These are phyloP conservation scores for Codiaeum variegatum DNA, from an alignment of 441 rosid genomes.

Conservation along the genomic window DNA sequence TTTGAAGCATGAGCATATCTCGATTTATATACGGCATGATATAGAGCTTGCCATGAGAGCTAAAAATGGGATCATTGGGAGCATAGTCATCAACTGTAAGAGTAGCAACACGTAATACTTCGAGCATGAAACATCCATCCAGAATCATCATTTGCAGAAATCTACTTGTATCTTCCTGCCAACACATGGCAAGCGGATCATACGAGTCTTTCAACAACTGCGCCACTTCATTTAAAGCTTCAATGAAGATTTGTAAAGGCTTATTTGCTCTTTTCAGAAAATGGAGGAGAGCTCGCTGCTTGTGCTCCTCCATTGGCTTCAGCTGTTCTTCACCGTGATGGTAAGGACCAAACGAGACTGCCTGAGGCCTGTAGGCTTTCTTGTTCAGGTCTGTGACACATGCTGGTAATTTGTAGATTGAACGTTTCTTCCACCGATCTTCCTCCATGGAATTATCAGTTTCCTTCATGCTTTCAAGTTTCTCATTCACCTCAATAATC, in stretches of 20 bases:
- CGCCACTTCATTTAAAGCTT: slow-evolving; percentile 23
- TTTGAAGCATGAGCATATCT: slow-evolving; percentile 49
- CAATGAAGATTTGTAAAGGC: slow-evolving; percentile 19
- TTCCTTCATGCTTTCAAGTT: slow-evolving; percentile 22
- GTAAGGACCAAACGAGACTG: slow-evolving; percentile 46
- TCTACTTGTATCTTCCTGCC: slow-evolving; percentile 12
- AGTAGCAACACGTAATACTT: slow-evolving; percentile 25
- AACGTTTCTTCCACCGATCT: slow-evolving; percentile 31
- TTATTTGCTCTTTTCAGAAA: slow-evolving; percentile 29
- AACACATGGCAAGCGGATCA: slow-evolving; percentile 27
- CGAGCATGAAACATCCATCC: slow-evolving; percentile 57
- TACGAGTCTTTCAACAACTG: slow-evolving; percentile 31
- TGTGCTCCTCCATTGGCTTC: slow-evolving; percentile 51
- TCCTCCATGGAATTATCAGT: slow-evolving; percentile 12
- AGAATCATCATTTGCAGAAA: slow-evolving; percentile 43
- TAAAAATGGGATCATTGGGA: slow-evolving; percentile 37
- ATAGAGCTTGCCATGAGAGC: slow-evolving; percentile 43
- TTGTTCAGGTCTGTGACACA: slow-evolving; percentile 27
- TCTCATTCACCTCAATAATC: slow-evolving; percentile 24
- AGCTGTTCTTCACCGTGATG: slow-evolving; percentile 34
- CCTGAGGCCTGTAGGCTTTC: slow-evolving; percentile 35
- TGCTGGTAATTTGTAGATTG: slow-evolving; percentile 33
- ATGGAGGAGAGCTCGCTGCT: slow-evolving; percentile 35
- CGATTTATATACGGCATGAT: slow-evolving; percentile 34
- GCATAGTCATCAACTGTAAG: slow-evolving; percentile 27